Conservation (phyloP, 352 stramenopile genomes). For the Phytophthora foliorum region DNA sequence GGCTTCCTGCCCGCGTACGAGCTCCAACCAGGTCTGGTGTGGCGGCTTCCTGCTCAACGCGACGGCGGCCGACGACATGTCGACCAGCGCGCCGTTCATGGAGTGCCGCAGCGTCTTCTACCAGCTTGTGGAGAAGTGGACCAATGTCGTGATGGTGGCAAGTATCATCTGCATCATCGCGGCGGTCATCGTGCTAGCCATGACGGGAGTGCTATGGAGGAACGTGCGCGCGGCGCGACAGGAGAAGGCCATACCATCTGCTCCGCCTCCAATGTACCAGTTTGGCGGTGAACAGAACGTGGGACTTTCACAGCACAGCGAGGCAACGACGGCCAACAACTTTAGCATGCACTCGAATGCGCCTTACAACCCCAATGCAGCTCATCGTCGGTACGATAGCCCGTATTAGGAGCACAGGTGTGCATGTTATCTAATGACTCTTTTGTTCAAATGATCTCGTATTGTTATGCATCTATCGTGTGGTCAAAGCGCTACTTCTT, state of each 20-base stretch:
- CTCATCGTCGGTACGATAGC: constrained; percentile 48
- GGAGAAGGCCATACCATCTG: constrained; percentile 22
- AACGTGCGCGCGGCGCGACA: constrained; percentile 37
- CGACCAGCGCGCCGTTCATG: constrained; percentile 63
- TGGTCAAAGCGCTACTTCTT: constrained; percentile 41
- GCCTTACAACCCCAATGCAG: constrained; percentile 31
- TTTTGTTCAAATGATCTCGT: constrained; percentile 28
- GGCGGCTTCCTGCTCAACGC: constrained; percentile 68
- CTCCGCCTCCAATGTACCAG: constrained; percentile 41
- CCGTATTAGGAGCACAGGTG: constrained; percentile 39
- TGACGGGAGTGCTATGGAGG: constrained; percentile 67
- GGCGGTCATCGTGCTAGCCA: constrained; percentile 57
- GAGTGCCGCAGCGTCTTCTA: constrained; percentile 74
- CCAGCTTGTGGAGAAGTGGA: constrained; percentile 76
- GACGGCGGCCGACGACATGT: constrained; percentile 52
- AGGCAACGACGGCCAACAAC: constrained; percentile 37
- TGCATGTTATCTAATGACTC: constrained; percentile 29
- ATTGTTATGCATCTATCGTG: constrained; percentile 38
- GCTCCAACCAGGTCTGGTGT: constrained; percentile 77
- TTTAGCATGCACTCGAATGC: constrained; percentile 48
- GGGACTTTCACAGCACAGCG: constrained; percentile 32
- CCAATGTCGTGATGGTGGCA: constrained; percentile 61
- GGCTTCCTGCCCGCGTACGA: constrained; percentile 58
- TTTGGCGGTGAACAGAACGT: constrained; percentile 30
- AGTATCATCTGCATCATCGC: constrained; percentile 66